Conservation (phyloP, 2,329 filamentous ascomycete genomes). For the Cladosporium sp. region DNA sequence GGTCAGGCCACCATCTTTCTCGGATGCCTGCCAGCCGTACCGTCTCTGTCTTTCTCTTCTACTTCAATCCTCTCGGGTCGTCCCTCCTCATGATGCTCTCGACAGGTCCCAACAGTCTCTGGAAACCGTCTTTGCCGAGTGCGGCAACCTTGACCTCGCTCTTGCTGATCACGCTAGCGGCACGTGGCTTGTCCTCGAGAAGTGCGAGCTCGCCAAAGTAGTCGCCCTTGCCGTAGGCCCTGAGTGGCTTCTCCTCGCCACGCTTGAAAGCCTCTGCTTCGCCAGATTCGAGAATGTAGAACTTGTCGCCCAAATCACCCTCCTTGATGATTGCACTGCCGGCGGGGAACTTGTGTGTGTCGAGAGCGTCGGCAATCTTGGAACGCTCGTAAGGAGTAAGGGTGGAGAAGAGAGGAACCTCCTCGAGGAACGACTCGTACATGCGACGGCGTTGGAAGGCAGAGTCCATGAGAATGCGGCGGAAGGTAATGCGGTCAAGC, state of each 20-base stretch:
- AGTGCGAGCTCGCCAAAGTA: slow-evolving; percentile 96
- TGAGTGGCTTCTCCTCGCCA: slow-evolving; percentile 66
- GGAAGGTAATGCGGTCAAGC: slow-evolving; percentile 91
- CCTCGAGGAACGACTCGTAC: slow-evolving; percentile 95
- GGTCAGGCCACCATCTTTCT: too few relatives aligned
- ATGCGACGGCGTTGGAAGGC: slow-evolving; percentile 93
- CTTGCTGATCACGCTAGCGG: slow-evolving; percentile 78
- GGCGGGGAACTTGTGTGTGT: slow-evolving; percentile 78
- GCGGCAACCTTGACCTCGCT: slow-evolving; percentile 90
- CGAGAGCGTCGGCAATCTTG: slow-evolving; percentile 94
- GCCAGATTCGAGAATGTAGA: slow-evolving; percentile 85
- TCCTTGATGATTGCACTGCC: slow-evolving; percentile 84
- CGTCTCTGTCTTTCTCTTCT: not conserved
- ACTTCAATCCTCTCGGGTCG: slow-evolving; percentile 40
- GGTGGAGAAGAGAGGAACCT: slow-evolving; percentile 78
- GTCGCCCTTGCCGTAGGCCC: slow-evolving; percentile 83
- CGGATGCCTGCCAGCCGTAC: not conserved
- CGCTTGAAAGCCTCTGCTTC: slow-evolving; percentile 82
- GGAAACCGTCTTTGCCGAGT: slow-evolving; percentile 90
- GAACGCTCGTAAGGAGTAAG: slow-evolving; percentile 90
- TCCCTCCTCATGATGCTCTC: slow-evolving; percentile 90
- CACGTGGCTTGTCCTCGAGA: slow-evolving; percentile 87
- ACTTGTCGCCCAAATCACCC: slow-evolving; percentile 85
- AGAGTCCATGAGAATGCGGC: slow-evolving; percentile 95
- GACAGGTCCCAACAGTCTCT: slow-evolving; percentile 85